Evolutionary conservation across 2,329 filamentous ascomycete genomes (phyloP).

Genomic region (Pyrenochaeta sp.): DNA sequence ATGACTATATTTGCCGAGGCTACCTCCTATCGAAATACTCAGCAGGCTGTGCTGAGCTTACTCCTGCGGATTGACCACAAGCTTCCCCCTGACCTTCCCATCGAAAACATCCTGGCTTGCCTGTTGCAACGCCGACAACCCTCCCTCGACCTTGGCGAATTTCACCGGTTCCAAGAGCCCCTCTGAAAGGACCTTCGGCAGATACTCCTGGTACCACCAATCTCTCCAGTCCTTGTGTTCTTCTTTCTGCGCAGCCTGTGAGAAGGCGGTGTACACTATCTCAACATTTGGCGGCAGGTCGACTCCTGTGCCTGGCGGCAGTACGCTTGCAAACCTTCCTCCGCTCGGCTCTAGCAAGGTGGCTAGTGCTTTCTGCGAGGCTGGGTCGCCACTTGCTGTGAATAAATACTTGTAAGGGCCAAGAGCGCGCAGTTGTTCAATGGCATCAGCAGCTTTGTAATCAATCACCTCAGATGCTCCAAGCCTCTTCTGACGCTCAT

Average conservation of each 20-base stretch:
- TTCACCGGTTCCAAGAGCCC: constrained; percentile 29
- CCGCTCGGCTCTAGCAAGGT: constrained; percentile 26
- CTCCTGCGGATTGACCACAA: constrained; percentile 34
- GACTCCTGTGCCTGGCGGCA: constrained; percentile 22
- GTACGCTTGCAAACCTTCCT: constrained; percentile 30
- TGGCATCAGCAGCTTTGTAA: constrained; percentile 34
- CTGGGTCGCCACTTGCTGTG: constrained; percentile 33
- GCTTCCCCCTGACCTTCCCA: constrained; percentile 29
- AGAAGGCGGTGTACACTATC: constrained; percentile 33
- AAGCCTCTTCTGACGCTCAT: constrained; percentile 29
- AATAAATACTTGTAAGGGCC: constrained; percentile 37
- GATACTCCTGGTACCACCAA: constrained; percentile 37
- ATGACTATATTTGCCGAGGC: too few relatives aligned
- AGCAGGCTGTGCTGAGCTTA: constrained; percentile 6
- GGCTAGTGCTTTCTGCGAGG: constrained; percentile 33
- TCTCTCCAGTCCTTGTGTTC: constrained; percentile 26
- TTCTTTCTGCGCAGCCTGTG: constrained; percentile 32
- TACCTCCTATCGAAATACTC: not conserved
- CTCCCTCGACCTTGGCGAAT: constrained; percentile 30
- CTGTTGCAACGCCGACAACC: constrained; percentile 28
- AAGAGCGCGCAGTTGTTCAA: constrained; percentile 25
- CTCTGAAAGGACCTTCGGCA: constrained; percentile 31
- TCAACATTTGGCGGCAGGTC: constrained; percentile 32
- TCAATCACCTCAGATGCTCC: constrained; percentile 31
- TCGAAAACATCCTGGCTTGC: constrained; percentile 32